Evolutionary conservation across 2,329 filamentous ascomycete species (phyloP), one percentile per base, ranked within the genome.

Genomic region (Colletotrichum viniferum): DNA sequence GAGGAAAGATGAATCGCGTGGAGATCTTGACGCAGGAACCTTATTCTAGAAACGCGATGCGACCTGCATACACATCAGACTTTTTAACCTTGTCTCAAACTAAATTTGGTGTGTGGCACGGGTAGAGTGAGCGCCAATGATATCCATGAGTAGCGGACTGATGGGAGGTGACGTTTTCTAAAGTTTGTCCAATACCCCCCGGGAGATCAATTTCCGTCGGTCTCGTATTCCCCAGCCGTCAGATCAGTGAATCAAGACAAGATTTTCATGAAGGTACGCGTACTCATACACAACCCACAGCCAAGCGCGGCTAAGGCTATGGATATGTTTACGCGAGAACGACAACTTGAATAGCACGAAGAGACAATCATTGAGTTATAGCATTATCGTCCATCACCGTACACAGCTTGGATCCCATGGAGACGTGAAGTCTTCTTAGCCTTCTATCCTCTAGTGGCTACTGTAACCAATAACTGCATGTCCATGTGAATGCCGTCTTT

Each of bases 401-500:
- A 9, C 18, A 21, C 6, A 4, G 13, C 10, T 13, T 3, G 43
- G 2, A 13, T 52, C 10, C 12, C 12, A 13, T 21, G 4, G 43
- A 21, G n/a, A 13, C 43, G 3, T 34, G 28, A 10, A 21, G 7
- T 36, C 21, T 18, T 26, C 3, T 10, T 13, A 34, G 6, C n/a
- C 43, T 4, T 21, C 58, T 26, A 72, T 10, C n/a, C 12, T 24
- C n/a, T 68, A 14, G 30, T 55, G 3, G 70, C 70, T 24, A 72
- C 70, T 3, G 70, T 69, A 10, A 72, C 70, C 24, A 72, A 52
- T 3, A 72, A 3, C 21, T 72, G 34, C 52, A 72, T 52, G 18
- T 68, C 63, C 70, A 72, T 72, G 13, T n/a, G 28, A 28, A 72
- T 72, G 3, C 70, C 70, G 10, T 68, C 63, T 16, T 68, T 28